These are phyloP conservation scores for Microcos paniculata DNA, from an alignment of 345 rosid species.

Conservation along the genomic window DNA sequence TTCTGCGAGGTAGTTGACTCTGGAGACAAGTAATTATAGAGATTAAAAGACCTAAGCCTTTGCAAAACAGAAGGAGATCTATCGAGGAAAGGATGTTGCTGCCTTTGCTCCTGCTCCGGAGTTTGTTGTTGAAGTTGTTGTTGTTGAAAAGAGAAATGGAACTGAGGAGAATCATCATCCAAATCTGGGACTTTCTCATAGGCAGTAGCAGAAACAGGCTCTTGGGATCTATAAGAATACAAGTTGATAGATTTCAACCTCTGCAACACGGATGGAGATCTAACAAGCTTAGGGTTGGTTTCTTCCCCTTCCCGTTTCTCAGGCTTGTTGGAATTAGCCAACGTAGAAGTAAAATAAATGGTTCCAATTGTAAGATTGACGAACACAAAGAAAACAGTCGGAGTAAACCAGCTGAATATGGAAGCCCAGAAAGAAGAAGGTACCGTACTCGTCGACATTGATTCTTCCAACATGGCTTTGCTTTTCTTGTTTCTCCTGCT, in stretches of 20 bases:
- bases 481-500: not conserved
- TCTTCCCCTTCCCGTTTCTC: conserved; percentile 12
- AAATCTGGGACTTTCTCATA: conserved; percentile 26
- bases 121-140: not conserved
- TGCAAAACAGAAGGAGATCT: conserved; percentile 76
- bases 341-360: conserved; percentile 36
- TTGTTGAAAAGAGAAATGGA: conserved; percentile 37
- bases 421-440: conserved; percentile 8
- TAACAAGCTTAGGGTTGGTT: conserved; percentile 29
- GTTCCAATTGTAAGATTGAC: conserved; percentile 19
- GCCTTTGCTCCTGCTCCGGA: conserved; percentile 26
- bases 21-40: conserved; percentile 50
- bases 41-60: conserved; percentile 61
- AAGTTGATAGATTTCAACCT: conserved; percentile 69
- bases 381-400: conserved; percentile 9
- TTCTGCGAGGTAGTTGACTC: conserved; percentile 22
- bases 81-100: conserved; percentile 23
- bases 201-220: conserved; percentile 33
- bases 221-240: conserved; percentile 38
- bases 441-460: not conserved
- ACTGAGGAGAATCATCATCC: conserved; percentile 17
- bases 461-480: conserved; percentile 11
- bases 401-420: conserved; percentile 13
- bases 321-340: conserved; percentile 32
- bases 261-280: conserved; percentile 72